Evolutionary conservation across 805 yeast genomes (phyloP), one percentile per base, ranked within the genome.

Genomic region (Hanseniaspora lachancei): DNA sequence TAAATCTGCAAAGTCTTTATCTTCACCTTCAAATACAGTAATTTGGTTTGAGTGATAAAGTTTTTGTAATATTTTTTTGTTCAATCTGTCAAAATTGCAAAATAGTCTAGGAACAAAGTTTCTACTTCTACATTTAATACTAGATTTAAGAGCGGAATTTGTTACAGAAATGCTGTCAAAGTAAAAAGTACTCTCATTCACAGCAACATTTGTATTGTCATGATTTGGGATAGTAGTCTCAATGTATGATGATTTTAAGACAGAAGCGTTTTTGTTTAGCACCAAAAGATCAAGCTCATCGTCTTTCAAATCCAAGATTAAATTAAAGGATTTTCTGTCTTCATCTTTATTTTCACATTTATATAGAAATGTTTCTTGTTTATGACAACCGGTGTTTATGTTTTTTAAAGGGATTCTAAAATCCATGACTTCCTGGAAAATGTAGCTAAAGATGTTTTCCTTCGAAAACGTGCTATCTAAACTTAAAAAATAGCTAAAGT

Each of bases 21-120:
- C 21, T 5, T 47, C 36, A 16, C 43, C 57, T 57, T 64, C 68
- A 15, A 61, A 39, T 2, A 64, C 41, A 5, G 47, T 24, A 3
- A 62, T n/a, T 2, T 54, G 34, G n/a, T 21, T 46, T 6, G 41
- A 38, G 3, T 58, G 35, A 34, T 41, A 21, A 21, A 61, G 34
- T 6, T 34, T 43, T 27, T 54, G 59, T 21, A 60, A 48, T 2
- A 61, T 41, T 13, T 39, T 46, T 35, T 51, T 56, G 43, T 64
- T 61, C 15, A 44, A n/a, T 9, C 40, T 9, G 13, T 47, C 47
- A 12, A 63, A 23, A 16, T 48, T 54, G 36, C 57, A 55, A 10
- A 59, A 49, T 54, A 64, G 62, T 3, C 57, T 21, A 1, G 62
- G 49, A 4, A 62, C 54, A 15, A 7, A 18, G 24, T 36, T 32